Base-by-base conservation (phyloP, 2,329 filamentous ascomycete species). In the Fusarium guadeloupense region DNA sequence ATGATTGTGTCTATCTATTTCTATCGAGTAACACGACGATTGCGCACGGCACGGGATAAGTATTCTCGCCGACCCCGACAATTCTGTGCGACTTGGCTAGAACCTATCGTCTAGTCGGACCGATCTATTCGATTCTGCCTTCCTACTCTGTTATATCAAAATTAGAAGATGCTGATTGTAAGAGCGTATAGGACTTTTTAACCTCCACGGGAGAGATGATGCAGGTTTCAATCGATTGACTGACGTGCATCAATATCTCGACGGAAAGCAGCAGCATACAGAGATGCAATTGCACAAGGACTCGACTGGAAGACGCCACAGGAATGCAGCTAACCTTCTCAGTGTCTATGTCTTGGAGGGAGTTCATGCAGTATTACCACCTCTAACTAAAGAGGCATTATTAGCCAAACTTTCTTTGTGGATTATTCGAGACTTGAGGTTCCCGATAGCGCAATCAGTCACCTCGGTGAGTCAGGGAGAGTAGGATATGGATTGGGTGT, bases 281-380 rank as follows among this genome's bases (percentile, higher is more conserved):
- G 96, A 9, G 92, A 96, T 76, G 92, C 46, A 92, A 96, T 73
- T 92, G 91, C 13, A 96, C 92, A 4, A 92, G 92, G 26, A 96
- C 91, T 0, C 91, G 95, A 74, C 91, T 90, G 26, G 92, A 91
- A 58, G 92, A 96, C 70, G 88, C 87, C 8, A 89, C 87, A 5
- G 92, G 96, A 73, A 93, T 94, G 89, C 81, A 86, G 3, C 92
- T 89, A 0, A 89, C 96, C 42, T 86, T 87, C 4, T 75, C 80
- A 42, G 76, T 82, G 7, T 84, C 81, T 60, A 81, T 81, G 1
- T 81, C 82, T 1, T 71, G 79, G 21, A 76, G 78, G 16, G 79
- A 82, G 62, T 76, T 80, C 21, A 59, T 58, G 43, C 73, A 80
- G 2, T 71, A 72, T 0, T 75, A 83, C 44, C 83, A 85, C 0